Percentiles rank a stretch among this genome's conserved stretches.
phyloP scores from a whole-genome alignment of 2,329 filamentous ascomycete genomes.

The Cadophora sp. region DNA sequence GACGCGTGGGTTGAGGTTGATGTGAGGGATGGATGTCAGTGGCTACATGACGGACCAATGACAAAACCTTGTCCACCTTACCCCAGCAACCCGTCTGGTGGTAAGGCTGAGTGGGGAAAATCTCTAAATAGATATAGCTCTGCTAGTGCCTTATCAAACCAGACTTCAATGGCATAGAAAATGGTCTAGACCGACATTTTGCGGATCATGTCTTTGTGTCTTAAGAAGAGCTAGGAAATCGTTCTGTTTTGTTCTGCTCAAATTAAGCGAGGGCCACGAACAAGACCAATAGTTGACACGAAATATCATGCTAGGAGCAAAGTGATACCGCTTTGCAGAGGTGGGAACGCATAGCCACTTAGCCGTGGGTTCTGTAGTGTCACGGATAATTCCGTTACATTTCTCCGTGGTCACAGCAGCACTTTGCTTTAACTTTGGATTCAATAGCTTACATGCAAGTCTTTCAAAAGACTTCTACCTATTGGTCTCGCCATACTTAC shows the following conservation, averaged over 20 bases:
- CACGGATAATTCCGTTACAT: neutral
- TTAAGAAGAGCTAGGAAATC: neutral
- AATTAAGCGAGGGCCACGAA: neutral
- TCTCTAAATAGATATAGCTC: neutral
- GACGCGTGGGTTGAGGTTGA: conserved; percentile 9
- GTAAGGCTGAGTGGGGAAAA: conserved; percentile 12
- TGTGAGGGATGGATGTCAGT: neutral
- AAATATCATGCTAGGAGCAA: neutral
- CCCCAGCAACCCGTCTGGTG: conserved; percentile 8
- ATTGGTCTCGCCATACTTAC: neutral
- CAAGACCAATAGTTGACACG: neutral
- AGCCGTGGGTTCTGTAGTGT: neutral
- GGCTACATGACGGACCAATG: neutral
- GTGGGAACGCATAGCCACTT: neutral
- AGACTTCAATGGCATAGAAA: neutral
- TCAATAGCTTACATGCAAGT: neutral
- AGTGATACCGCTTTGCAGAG: neutral
- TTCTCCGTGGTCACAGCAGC: neutral
- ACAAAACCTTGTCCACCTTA: neutral
- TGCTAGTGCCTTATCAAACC: neutral
- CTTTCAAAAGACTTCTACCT: neutral
- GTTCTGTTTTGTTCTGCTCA: neutral
- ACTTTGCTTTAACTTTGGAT: neutral
- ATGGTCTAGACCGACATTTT: neutral
- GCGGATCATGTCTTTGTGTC: neutral